A percentile compares a stretch with the other conserved stretches of the same genome.
Conservation (phyloP, 2,329 filamentous ascomycete genomes). For the Fusarium camptoceras region DNA sequence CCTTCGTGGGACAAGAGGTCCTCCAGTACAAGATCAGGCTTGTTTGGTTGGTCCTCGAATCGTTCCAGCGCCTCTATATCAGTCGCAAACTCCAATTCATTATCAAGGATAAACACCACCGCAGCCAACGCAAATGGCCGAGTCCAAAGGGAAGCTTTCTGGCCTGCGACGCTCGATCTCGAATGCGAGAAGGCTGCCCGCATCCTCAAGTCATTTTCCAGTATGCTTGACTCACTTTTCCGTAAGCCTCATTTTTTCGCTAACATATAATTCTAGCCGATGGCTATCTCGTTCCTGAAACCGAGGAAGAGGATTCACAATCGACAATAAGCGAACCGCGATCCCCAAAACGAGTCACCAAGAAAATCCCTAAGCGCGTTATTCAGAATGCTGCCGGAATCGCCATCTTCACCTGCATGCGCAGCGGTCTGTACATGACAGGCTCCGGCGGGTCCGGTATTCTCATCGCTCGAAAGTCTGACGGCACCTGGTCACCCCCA, state of each 20-base stretch:
- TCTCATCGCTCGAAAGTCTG: slow-evolving; percentile 83
- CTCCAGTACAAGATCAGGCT: slow-evolving; percentile 48
- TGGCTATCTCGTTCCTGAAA: slow-evolving; percentile 64
- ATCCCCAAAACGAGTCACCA: slow-evolving; percentile 66
- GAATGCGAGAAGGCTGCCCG: slow-evolving; percentile 93
- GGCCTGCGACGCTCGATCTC: slow-evolving; percentile 85
- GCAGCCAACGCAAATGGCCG: slow-evolving; percentile 50
- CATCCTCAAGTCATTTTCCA: slow-evolving; percentile 91
- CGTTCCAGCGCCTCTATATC: slow-evolving; percentile 58
- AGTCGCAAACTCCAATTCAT: slow-evolving; percentile 34
- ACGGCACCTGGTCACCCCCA: slow-evolving; percentile 91
- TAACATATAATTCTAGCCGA: slow-evolving; percentile 57
- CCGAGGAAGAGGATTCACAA: slow-evolving; percentile 51
- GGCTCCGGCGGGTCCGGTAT: slow-evolving; percentile 92
- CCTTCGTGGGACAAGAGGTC: slow-evolving; percentile 60
- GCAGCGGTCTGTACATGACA: slow-evolving; percentile 90
- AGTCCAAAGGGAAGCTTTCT: slow-evolving; percentile 75
- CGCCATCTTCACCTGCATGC: slow-evolving; percentile 95
- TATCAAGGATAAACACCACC: slow-evolving; percentile 52
- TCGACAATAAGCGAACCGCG: slow-evolving; percentile 56
- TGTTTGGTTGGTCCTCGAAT: slow-evolving; percentile 60
- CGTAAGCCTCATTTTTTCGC: slow-evolving; percentile 31
- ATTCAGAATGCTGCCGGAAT: slow-evolving; percentile 91
- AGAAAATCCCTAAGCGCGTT: slow-evolving; percentile 88
- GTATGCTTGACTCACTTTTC: slow-evolving; percentile 56